phyloP scores from a whole-genome alignment of 345 rosid genomes.

The Populus simonii region DNA sequence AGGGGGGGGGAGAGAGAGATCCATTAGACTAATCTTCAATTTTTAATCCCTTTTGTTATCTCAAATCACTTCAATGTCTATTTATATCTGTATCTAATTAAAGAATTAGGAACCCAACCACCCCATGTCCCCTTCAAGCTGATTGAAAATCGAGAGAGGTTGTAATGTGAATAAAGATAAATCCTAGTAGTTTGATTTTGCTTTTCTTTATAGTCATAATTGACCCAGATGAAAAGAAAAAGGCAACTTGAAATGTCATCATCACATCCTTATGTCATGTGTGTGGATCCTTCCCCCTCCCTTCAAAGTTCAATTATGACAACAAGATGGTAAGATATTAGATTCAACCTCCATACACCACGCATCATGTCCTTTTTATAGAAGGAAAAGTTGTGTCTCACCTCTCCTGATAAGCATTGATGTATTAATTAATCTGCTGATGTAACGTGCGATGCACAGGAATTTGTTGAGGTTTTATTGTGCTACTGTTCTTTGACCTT shows the following conservation, averaged over 20 bases:
- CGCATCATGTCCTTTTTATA: slow-evolving; percentile 13
- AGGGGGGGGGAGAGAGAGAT: too few species aligned
- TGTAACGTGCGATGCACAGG: background rate
- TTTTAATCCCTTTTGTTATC: too few species aligned
- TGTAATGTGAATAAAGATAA: slow-evolving; percentile 12
- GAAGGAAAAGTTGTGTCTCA: background rate
- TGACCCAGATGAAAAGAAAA: slow-evolving; percentile 5
- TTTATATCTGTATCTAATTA: background rate
- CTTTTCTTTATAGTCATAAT: slow-evolving; percentile 8
- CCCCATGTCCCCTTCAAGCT: slow-evolving; percentile 2
- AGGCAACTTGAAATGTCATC: background rate
- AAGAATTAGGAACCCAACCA: slow-evolving; percentile 8
- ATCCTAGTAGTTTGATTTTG: background rate
- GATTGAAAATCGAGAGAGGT: slow-evolving; percentile 2
- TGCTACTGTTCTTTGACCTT: background rate
- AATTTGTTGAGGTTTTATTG: background rate
- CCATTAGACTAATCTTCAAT: too few species aligned
- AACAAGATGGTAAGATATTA: background rate
- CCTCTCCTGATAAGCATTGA: background rate
- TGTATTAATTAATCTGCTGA: background rate
- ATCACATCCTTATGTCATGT: slow-evolving; percentile 17
- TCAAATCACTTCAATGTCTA: background rate
- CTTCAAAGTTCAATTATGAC: slow-evolving; percentile 7
- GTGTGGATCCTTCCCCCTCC: slow-evolving; percentile 3
- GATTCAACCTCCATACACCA: slow-evolving; percentile 18